These are phyloP conservation scores for Geotrichum phurueaensis DNA, from an alignment of 1,139 yeast species.

Conservation along the genomic window DNA sequence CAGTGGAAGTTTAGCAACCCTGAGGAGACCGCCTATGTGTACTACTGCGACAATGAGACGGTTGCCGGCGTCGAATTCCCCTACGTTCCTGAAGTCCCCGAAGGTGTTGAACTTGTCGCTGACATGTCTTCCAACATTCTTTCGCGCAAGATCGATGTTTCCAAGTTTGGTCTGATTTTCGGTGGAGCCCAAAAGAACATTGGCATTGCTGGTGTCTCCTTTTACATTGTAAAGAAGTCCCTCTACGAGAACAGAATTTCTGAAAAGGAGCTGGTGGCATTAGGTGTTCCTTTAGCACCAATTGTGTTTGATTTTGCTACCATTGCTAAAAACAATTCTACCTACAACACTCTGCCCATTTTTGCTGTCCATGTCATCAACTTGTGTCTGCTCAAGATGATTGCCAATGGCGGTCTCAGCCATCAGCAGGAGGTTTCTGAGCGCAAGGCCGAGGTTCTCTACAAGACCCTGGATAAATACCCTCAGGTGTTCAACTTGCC, in stretches of 20 bases:
- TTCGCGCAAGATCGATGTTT: constrained; percentile 71
- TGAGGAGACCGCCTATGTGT: constrained; percentile 69
- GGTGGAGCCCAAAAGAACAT: constrained; percentile 96
- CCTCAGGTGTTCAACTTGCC: constrained; percentile 62
- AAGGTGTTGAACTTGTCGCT: constrained; percentile 73
- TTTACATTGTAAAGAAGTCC: constrained; percentile 79
- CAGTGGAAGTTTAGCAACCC: constrained; percentile 50
- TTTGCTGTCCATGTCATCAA: constrained; percentile 82
- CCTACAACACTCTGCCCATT: constrained; percentile 92
- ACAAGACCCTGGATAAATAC: constrained; percentile 57
- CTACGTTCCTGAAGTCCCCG: constrained; percentile 49
- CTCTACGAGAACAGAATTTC: constrained; percentile 57
- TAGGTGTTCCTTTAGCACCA: constrained; percentile 72
- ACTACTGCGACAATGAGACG: constrained; percentile 93
- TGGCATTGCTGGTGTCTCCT: constrained; percentile 91
- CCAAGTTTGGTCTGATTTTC: constrained; percentile 75
- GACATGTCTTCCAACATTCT: constrained; percentile 93
- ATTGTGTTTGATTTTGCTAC: constrained; percentile 85
- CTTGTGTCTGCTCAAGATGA: constrained; percentile 61
- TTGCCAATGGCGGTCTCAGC: constrained; percentile 55
- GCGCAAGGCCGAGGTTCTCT: constrained; percentile 56
- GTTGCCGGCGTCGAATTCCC: constrained; percentile 89
- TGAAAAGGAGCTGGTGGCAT: constrained; percentile 52
- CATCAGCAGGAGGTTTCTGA: constrained; percentile 54
- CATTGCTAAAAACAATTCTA: constrained; percentile 80